Percentiles rank a stretch among this genome's conserved stretches.
phyloP scores from a whole-genome alignment of 1,139 yeast genomes.

The Hansenula lynferdii region DNA sequence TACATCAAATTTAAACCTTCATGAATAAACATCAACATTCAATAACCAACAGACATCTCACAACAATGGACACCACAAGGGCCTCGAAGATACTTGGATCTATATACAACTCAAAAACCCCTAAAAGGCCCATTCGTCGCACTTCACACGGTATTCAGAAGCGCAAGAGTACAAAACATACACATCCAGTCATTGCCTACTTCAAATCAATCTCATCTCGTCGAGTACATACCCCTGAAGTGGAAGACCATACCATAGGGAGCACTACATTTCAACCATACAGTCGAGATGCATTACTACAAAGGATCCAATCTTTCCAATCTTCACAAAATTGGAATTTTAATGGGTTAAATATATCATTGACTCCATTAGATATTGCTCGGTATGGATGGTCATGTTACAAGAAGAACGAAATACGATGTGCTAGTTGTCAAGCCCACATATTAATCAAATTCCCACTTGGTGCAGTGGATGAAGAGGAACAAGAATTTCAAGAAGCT shows the following conservation, averaged over 20 bases:
- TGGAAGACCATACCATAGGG: too few species aligned
- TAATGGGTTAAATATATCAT: neutral
- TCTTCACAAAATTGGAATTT: constrained; percentile 15
- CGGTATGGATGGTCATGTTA: constrained; percentile 5
- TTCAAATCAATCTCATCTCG: constrained; percentile 2
- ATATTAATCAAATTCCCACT: neutral
- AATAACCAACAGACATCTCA: neutral
- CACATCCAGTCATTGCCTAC: constrained; percentile 1
- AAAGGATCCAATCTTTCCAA: constrained; percentile 23
- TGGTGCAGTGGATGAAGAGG: neutral
- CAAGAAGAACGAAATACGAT: neutral
- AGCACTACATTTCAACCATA: constrained; percentile 12
- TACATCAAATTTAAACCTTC: too few species aligned
- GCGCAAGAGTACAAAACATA: neutral
- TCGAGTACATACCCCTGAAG: neutral
- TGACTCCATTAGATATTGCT: constrained; percentile 2
- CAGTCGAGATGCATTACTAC: constrained; percentile 16
- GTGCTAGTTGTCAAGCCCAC: neutral
- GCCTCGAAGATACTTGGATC: neutral
- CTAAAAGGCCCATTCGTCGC: too few species aligned
- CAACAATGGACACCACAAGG: neutral
- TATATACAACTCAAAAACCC: neutral
- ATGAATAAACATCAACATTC: too few species aligned
- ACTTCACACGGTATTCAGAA: neutral
- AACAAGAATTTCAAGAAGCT: neutral